Evolutionary conservation across 1,284 basidiomycete species (phyloP).

Genomic region (Sanghuangporus baumii): DNA sequence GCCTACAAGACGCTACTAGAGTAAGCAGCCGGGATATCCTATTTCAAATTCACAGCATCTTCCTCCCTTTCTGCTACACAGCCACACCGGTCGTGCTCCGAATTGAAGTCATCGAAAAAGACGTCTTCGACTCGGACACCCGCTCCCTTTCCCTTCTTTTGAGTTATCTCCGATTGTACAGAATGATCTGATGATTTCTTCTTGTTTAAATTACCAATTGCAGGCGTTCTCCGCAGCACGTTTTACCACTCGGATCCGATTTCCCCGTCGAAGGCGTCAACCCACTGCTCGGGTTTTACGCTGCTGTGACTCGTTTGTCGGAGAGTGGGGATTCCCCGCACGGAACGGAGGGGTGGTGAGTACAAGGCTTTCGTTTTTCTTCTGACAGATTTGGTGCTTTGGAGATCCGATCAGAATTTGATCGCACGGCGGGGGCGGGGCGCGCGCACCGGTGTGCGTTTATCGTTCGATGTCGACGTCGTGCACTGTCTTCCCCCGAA

Average conservation of each 20-base stretch:
- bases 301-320: slow-evolving; percentile 73
- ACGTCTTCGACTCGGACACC: neutral
- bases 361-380: neutral
- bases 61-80: neutral
- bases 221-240: slow-evolving; percentile 43
- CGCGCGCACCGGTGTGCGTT: too few relatives aligned
- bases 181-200: neutral
- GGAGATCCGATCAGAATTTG: neutral
- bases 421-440: neutral
- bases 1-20: slow-evolving; percentile 76
- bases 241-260: slow-evolving; percentile 82
- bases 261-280: slow-evolving; percentile 87
- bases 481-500: too few relatives aligned
- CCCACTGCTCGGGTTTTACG: slow-evolving; percentile 81
- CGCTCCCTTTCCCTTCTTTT: neutral
- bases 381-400: neutral
- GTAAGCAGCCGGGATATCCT: slow-evolving; percentile 34
- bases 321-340: slow-evolving; percentile 74
- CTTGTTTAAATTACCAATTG: neutral
- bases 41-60: neutral
- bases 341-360: slow-evolving; percentile 74
- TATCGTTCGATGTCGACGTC: too few relatives aligned
- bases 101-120: neutral
- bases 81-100: neutral
- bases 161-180: neutral